phyloP scores from a whole-genome alignment of 2,329 filamentous ascomycete species.

The Talaromyces islandicus region DNA sequence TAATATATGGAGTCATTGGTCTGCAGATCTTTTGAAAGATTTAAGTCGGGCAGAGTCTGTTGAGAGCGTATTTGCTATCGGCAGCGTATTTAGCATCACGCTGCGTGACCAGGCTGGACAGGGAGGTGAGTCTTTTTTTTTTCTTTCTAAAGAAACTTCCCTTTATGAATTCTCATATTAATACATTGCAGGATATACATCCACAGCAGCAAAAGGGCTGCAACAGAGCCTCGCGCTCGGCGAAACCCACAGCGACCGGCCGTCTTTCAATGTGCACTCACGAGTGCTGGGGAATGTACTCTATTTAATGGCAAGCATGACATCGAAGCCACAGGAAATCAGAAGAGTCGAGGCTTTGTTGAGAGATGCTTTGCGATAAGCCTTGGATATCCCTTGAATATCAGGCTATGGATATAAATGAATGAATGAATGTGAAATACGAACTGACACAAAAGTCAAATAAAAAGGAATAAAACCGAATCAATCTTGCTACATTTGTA shows the following conservation, averaged over 20 bases:
- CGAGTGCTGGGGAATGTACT: slow-evolving; percentile 57
- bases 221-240: slow-evolving; percentile 44
- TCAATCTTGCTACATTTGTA: background rate
- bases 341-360: slow-evolving; percentile 32
- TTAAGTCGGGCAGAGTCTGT: slow-evolving; percentile 56
- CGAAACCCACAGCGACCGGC: slow-evolving; percentile 17
- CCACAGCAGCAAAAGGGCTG: slow-evolving; percentile 48
- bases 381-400: background rate
- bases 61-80: slow-evolving; percentile 64
- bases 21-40: slow-evolving; percentile 50
- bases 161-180: slow-evolving; percentile 6
- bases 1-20: slow-evolving; percentile 66
- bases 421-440: background rate
- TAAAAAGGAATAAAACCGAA: background rate
- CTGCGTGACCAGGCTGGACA: slow-evolving; percentile 43
- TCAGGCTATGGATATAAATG: background rate
- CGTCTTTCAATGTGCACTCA: slow-evolving; percentile 46
- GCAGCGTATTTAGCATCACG: slow-evolving; percentile 65
- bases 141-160: background rate
- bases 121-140: slow-evolving; percentile 25
- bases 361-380: background rate
- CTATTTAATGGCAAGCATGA: slow-evolving; percentile 56
- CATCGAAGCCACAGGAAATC: slow-evolving; percentile 39
- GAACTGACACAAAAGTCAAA: background rate
- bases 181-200: slow-evolving; percentile 46